Evolutionary conservation across 495 filamentous ascomycete genomes (phyloP).

Genomic region (Sporormia fimetaria): DNA sequence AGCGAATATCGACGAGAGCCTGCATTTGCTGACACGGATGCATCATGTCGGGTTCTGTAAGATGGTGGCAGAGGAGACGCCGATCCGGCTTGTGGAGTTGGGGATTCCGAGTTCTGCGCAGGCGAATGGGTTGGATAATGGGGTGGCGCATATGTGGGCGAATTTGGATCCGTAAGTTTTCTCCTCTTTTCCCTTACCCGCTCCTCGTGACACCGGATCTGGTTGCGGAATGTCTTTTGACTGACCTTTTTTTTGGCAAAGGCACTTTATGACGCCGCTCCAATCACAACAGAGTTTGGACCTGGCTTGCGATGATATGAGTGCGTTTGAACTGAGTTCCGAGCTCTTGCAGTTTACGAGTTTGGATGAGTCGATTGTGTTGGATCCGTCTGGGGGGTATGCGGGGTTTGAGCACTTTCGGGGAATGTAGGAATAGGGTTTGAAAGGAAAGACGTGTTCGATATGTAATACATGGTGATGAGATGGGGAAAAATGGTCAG

Average conservation of each 20-base stretch:
- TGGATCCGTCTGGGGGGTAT: constrained; percentile 13
- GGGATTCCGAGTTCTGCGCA: constrained; percentile 3
- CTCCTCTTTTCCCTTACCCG: not conserved
- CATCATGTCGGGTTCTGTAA: constrained; percentile 19
- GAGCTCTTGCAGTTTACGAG: constrained; percentile 19
- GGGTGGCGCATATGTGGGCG: constrained; percentile 21
- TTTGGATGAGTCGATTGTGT: constrained; percentile 17
- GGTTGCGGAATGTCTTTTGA: not conserved
- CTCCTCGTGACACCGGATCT: not conserved
- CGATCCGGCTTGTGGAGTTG: constrained; percentile 14
- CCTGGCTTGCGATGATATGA: constrained; percentile 16
- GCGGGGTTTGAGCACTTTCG: constrained; percentile 11
- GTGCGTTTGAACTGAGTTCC: constrained; percentile 18
- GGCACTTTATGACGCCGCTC: constrained; percentile 20
- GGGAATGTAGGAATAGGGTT: no score
- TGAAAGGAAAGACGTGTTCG: no score
- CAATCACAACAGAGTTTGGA: constrained; percentile 16
- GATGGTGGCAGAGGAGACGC: constrained; percentile 20
- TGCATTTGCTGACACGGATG: constrained; percentile 11
- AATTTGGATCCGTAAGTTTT: constrained; percentile 20
- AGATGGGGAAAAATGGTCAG: no score
- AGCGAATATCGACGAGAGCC: constrained; percentile 5
- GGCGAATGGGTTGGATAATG: constrained; percentile 16
- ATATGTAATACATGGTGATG: no score
- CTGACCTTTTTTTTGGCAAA: no score